Conservation (phyloP, 164 flowering plant genomes). For the Echeveria elegans region DNA sequence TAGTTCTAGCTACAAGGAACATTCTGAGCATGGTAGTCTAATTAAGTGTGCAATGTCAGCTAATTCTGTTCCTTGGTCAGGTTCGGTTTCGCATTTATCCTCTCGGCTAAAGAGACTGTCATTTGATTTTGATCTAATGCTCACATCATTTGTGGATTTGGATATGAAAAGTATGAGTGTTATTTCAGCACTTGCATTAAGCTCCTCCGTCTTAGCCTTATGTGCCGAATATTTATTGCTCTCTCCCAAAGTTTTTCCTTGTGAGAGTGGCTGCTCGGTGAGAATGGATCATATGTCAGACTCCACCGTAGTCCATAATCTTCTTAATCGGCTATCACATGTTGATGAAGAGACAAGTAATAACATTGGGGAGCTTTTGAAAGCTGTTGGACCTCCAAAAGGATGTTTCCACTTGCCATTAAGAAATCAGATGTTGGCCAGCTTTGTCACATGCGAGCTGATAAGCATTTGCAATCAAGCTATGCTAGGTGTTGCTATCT, state of each 20-base stretch:
- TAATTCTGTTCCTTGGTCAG: constrained; percentile 9
- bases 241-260: constrained; percentile 17
- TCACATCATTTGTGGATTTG: constrained; percentile 48
- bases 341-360: constrained; percentile 32
- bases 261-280: constrained; percentile 10
- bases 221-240: constrained; percentile 31
- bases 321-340: constrained; percentile 35
- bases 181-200: constrained; percentile 48
- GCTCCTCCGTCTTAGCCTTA: constrained; percentile 67
- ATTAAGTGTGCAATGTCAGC: constrained; percentile 10
- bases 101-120: constrained; percentile 34
- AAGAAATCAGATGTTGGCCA: constrained; percentile 18
- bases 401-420: constrained; percentile 22
- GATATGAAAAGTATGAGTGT: constrained; percentile 36
- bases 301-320: constrained; percentile 33
- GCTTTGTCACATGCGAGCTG: constrained; percentile 26
- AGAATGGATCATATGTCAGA: constrained; percentile 18
- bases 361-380: constrained; percentile 34
- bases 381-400: constrained; percentile 17
- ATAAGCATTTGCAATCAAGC: constrained; percentile 40
- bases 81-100: constrained; percentile 28
- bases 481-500: constrained; percentile 24
- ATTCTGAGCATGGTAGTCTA: constrained; percentile 11
- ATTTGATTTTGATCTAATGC: constrained; percentile 55
- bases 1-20: constrained; percentile 1